Conservation (phyloP, 2,329 filamentous ascomycete genomes). For the Pseudopyricularia cyperi region DNA sequence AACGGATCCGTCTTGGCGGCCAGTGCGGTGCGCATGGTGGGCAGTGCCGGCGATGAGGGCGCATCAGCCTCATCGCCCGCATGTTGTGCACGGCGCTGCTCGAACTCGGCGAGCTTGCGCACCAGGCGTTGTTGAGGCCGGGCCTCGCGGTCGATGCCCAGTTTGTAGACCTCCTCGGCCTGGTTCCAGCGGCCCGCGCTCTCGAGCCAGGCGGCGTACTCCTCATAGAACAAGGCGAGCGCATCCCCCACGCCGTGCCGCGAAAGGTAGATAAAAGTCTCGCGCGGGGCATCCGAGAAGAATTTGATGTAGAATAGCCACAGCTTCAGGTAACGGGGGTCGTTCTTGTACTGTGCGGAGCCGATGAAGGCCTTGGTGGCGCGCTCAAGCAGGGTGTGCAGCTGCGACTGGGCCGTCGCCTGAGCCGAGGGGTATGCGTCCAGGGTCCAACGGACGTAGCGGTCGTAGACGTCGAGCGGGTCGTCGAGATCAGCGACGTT, state of each 20-base stretch:
- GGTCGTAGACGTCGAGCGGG: conserved; percentile 87
- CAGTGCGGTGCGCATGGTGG: conserved; percentile 68
- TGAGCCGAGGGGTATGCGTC: conserved; percentile 91
- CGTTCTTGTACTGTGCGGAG: conserved; percentile 85
- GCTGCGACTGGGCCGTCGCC: conserved; percentile 80
- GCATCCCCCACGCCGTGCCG: conserved; percentile 78
- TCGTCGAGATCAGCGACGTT: conserved; percentile 80
- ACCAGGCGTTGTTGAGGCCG: conserved; percentile 67
- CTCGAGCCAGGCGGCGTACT: conserved; percentile 91
- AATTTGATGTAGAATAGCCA: conserved; percentile 92
- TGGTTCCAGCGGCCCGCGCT: conserved; percentile 72
- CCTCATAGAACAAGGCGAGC: conserved; percentile 89
- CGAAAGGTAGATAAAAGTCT: conserved; percentile 83
- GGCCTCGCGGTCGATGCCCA: conserved; percentile 82
- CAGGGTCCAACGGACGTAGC: conserved; percentile 94
- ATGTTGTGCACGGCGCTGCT: conserved; percentile 53
- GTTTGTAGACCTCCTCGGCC: conserved; percentile 83
- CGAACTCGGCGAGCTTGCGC: conserved; percentile 88
- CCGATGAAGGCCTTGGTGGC: conserved; percentile 82
- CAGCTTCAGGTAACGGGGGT: conserved; percentile 81
- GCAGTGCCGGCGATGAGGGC: conserved; percentile 77
- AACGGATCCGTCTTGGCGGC: conserved; percentile 82
- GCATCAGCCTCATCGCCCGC: conserved; percentile 32
- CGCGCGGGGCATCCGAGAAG: conserved; percentile 85
- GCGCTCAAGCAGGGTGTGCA: conserved; percentile 78